Base-by-base conservation (phyloP, 164 flowering plant species). In the Aristolochia californica region DNA sequence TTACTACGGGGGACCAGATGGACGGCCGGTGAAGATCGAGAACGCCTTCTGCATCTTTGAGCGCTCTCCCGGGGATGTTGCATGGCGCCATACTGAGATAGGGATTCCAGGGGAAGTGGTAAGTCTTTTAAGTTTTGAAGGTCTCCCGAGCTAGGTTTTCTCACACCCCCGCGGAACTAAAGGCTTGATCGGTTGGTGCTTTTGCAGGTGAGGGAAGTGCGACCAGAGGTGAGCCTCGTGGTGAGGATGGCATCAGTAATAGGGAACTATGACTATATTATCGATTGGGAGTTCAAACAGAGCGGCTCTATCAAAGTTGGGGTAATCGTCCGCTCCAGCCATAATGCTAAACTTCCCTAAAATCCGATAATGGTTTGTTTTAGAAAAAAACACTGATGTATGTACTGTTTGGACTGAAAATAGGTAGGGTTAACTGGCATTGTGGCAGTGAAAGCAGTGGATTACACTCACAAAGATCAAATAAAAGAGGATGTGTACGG, bases 371-470 rank as follows among this genome's bases (percentile, higher is more conserved):
- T n/a, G n/a, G n/a, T n/a, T n/a, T n/a, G n/a, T n/a, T n/a, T n/a
- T n/a, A n/a, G n/a, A n/a, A n/a, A n/a, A n/a, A n/a, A n/a, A n/a
- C n/a, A n/a, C n/a, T n/a, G n/a, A n/a, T n/a, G n/a, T n/a, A n/a
- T n/a, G n/a, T n/a, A n/a, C n/a, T n/a, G n/a, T n/a, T n/a, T n/a
- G n/a, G n/a, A n/a, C n/a, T n/a, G n/a, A n/a, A n/a, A 50, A 34
- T 70, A 84, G 90, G 90, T 81, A 30, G 75, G 72, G 14, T 50
- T 81, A 23, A 72, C 82, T 0, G 90, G 87, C 10, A 54, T 84
- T 1, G 22, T 80, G 24, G 79, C 70, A 43, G 67, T 82, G 76
- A 84, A 74, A 56, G 82, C 65, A 15, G 62, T 64, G 9, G 18
- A 73, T 21, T 80, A 77, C 68, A 74, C 71, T 27, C 55, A 68